phyloP scores from a whole-genome alignment of 2,329 filamentous ascomycete species.

The Elsinoe arachidis region DNA sequence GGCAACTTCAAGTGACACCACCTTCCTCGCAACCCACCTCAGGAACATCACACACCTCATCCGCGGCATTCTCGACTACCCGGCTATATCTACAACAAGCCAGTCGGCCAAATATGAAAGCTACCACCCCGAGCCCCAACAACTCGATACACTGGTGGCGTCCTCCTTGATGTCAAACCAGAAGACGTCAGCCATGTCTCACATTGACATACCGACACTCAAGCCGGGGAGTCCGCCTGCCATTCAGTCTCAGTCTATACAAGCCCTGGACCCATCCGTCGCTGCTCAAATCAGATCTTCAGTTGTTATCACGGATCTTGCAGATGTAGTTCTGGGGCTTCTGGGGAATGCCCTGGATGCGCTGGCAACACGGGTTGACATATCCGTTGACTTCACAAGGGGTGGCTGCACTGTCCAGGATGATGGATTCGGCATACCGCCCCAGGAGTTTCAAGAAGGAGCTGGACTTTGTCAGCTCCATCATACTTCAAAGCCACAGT shows the following conservation, averaged over 20 bases:
- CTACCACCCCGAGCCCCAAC: not conserved
- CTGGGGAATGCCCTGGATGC: slow-evolving; percentile 82
- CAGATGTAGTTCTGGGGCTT: slow-evolving; percentile 61
- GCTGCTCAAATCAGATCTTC: slow-evolving; percentile 78
- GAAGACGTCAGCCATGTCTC: slow-evolving; percentile 11
- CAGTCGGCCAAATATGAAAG: not conserved
- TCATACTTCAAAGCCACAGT: slow-evolving; percentile 65
- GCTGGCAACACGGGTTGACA: slow-evolving; percentile 55
- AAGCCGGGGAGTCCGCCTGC: not conserved
- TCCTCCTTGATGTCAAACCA: not conserved
- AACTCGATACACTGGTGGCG: not conserved
- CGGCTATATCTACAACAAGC: not conserved
- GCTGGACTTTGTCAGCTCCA: slow-evolving; percentile 60
- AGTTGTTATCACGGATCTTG: slow-evolving; percentile 65
- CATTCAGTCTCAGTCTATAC: slow-evolving; percentile 38
- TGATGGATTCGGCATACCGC: slow-evolving; percentile 68
- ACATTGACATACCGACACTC: not conserved
- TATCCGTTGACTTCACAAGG: slow-evolving; percentile 64
- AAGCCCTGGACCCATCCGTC: slow-evolving; percentile 60
- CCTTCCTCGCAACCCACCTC: not conserved
- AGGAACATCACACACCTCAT: not conserved
- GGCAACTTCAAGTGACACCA: not conserved
- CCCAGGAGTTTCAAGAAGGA: slow-evolving; percentile 58
- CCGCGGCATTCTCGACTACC: not conserved
- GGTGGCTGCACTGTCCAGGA: slow-evolving; percentile 78